Base-by-base conservation (phyloP, 1,284 basidiomycete species). In the Pterulicium gracile region DNA sequence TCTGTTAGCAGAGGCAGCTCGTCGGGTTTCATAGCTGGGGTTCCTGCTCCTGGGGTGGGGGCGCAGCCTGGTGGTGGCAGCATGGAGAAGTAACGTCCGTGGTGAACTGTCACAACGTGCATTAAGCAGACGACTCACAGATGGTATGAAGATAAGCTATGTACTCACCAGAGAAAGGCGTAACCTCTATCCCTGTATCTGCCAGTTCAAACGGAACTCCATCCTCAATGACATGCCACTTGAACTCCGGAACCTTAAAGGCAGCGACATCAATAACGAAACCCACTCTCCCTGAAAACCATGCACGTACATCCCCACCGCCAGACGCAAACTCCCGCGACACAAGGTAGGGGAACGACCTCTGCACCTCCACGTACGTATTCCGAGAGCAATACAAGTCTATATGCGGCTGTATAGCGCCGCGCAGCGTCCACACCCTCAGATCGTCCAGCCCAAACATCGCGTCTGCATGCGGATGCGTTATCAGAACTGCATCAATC, bases 361-460 rank as follows among this genome's bases (percentile, higher is more conserved):
- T 65, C 52, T 79, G 67, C 3, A 89, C 74, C 54, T 81, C 79
- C 21, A 56, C 56, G 54, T 77, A 86, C 1, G 87, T 89, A 3
- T 65, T 68, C 51, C 70, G 62, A 5, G 82, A 82, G 44, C 76
- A 63, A 56, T 88, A 90, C 35, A 90, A 64, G 55, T 88, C 84
- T 46, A 90, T 80, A 49, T 81, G 69, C 1, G 67, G 53, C 58
- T 90, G 88, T 47, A 90, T 83, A 17, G 72, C 70, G 19, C 65
- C 61, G 47, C 68, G 61, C 50, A 89, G 60, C 1, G 87, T 90
- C 88, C 87, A 90, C 35, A 73, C 85, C 70, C 87, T 68, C 24
- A 90, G 66, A 58, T 90, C 88, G 61, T 90, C 87, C 47, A 90
- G 58, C 3, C 88, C 88, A 56, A 89, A 88, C 69, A 88, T 85